Conservation (phyloP, 2,329 filamentous ascomycete species). For the Berkeleyomyces basicola region DNA sequence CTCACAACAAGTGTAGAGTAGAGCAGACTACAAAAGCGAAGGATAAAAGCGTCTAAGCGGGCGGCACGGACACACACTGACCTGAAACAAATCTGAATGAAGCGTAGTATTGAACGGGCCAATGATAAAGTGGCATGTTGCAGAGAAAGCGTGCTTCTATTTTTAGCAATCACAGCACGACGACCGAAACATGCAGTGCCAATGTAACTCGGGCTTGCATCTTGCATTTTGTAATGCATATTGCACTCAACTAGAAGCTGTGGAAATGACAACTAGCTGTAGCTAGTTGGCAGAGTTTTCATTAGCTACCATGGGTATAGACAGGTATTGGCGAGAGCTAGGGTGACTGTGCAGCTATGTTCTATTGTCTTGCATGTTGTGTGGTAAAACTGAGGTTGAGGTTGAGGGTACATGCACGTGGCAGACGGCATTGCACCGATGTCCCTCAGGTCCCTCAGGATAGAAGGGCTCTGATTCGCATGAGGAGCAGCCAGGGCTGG, state of each 20-base stretch:
- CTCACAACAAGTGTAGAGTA: not conserved
- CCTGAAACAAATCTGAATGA: constrained; percentile 13
- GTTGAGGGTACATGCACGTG: too few relatives aligned
- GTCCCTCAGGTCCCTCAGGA: too few relatives aligned
- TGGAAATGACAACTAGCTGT: too few relatives aligned
- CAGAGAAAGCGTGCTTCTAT: not conserved
- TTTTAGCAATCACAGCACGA: constrained; percentile 5
- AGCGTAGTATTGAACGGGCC: constrained; percentile 1
- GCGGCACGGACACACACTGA: constrained; percentile 12
- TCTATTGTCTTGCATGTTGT: too few relatives aligned
- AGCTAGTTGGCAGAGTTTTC: too few relatives aligned
- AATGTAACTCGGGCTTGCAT: not conserved
- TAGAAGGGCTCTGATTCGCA: too few relatives aligned
- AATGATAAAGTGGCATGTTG: not conserved
- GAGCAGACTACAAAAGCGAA: not conserved
- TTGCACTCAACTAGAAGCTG: not conserved
- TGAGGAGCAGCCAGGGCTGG: too few relatives aligned
- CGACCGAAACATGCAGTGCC: not conserved
- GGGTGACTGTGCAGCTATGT: too few relatives aligned
- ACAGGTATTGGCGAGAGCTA: too few relatives aligned
- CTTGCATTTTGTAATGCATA: not conserved
- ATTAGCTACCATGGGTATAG: too few relatives aligned
- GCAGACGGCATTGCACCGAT: too few relatives aligned
- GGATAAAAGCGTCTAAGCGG: not conserved
- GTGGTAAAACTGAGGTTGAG: too few relatives aligned